Conservation (phyloP, 192 early-diverging fungal species). For the Coemansia sp. region DNA sequence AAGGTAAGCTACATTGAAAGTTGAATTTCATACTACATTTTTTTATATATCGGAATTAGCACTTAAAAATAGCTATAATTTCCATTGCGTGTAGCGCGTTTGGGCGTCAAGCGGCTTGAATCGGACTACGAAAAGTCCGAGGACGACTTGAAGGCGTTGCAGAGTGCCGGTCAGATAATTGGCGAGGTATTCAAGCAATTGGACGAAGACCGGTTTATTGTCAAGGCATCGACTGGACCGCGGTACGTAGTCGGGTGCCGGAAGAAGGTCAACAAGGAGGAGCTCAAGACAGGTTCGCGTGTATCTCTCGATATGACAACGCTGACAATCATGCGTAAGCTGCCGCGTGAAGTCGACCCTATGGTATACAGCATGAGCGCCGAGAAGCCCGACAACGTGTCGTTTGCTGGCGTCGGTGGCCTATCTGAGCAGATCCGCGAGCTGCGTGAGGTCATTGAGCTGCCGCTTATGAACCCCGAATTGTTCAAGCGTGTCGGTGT, state of each 20-base stretch:
- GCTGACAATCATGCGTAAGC: constrained; percentile 98
- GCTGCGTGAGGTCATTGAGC: constrained; percentile 97
- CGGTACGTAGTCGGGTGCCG: constrained; percentile 98
- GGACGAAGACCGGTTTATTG: constrained; percentile 96
- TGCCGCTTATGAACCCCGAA: constrained; percentile 98
- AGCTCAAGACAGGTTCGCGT: constrained; percentile 94
- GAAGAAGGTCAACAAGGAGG: constrained; percentile 90
- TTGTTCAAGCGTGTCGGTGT: constrained; percentile 97
- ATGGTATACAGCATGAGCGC: constrained; percentile 99
- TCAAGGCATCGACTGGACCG: constrained; percentile 95
- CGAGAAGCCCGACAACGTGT: constrained; percentile 93
- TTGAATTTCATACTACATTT: neutral
- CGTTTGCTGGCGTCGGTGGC: constrained; percentile 98
- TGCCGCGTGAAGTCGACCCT: constrained; percentile 98
- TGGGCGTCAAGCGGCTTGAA: constrained; percentile 83
- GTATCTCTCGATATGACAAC: constrained; percentile 99
- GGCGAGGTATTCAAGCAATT: constrained; percentile 98
- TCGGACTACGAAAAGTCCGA: constrained; percentile 94
- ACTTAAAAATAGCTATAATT: neutral
- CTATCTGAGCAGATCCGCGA: constrained; percentile 96
- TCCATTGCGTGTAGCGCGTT: constrained; percentile 60
- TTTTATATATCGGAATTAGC: neutral
- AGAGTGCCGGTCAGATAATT: constrained; percentile 99
- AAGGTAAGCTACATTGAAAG: constrained; percentile 44
- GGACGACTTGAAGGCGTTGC: constrained; percentile 96